Conservation (phyloP, 352 stramenopile species). For the Phytophthora europaea region DNA sequence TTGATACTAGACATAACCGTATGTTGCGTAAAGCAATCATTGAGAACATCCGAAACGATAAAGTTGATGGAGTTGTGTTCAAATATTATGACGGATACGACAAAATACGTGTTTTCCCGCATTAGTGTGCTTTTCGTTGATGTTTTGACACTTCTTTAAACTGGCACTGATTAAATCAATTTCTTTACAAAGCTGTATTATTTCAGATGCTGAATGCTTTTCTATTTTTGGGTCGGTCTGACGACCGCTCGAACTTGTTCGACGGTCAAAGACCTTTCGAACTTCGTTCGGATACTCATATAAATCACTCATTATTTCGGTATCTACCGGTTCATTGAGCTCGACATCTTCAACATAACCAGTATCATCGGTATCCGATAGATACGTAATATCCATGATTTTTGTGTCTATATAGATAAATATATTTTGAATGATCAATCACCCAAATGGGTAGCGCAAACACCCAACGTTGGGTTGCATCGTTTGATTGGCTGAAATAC, state of each 20-base stretch:
- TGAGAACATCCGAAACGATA: not conserved
- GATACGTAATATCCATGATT: not conserved
- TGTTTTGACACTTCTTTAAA: not conserved
- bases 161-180: constrained; percentile 1
- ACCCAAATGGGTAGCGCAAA: not conserved
- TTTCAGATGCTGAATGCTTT: not conserved
- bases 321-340: not conserved
- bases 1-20: not conserved
- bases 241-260: no score
- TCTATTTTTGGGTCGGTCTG: not conserved
- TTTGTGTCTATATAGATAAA: not conserved
- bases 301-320: not conserved
- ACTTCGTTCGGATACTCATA: not conserved
- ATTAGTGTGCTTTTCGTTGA: not conserved
- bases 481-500: no score
- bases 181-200: constrained; percentile 4
- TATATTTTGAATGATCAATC: not conserved
- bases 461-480: no score
- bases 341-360: not conserved
- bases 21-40: not conserved
- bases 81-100: constrained; percentile 3
- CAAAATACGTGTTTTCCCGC: not conserved
- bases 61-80: constrained; percentile 1
- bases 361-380: constrained; percentile 5
- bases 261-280: no score